Evolutionary conservation across 2,329 filamentous ascomycete species (phyloP).

Genomic region (Fusarium tuaranense): DNA sequence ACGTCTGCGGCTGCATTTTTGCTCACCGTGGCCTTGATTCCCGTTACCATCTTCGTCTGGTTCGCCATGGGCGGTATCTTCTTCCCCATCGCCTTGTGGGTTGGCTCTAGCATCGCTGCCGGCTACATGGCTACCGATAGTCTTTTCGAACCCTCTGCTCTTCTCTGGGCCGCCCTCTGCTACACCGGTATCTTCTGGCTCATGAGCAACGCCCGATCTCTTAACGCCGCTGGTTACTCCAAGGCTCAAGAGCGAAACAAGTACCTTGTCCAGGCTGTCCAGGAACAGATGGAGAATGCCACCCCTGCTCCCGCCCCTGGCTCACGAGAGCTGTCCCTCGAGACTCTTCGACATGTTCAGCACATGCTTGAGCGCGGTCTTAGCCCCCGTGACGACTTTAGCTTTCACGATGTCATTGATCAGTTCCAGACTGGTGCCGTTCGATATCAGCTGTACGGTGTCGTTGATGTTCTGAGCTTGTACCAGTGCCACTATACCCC

Average conservation of each 20-base stretch:
- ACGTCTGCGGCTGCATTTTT: conserved; percentile 1
- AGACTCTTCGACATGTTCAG: conserved; percentile 24
- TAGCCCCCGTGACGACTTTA: conserved; percentile 27
- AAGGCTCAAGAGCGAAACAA: conserved; percentile 25
- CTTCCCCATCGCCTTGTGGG: conserved; percentile 20
- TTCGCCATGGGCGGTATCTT: conserved; percentile 26
- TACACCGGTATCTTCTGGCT: conserved; percentile 22
- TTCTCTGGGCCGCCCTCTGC: conserved; percentile 15
- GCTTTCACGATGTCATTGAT: conserved; percentile 40
- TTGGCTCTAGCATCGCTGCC: conserved; percentile 7
- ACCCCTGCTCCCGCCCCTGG: conserved; percentile 4
- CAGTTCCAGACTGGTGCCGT: conserved; percentile 41
- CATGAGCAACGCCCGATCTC: conserved; percentile 19
- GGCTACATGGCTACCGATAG: conserved; percentile 11
- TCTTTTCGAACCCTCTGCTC: conserved; percentile 3
- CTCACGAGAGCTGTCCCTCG: conserved; percentile 8
- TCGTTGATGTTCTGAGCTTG: conserved; percentile 31
- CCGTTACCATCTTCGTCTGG: conserved; percentile 22
- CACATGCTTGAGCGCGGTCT: conserved; percentile 34
- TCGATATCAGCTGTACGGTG: conserved; percentile 41
- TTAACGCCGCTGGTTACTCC: conserved; percentile 21
- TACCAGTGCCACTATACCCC: conserved; percentile 35
- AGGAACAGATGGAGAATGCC: conserved; percentile 14
- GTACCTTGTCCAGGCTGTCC: conserved; percentile 17
- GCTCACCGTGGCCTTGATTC: conserved; percentile 7